Base-by-base conservation (phyloP, 169 alveolate species). In the Plasmodium yoelii region DNA sequence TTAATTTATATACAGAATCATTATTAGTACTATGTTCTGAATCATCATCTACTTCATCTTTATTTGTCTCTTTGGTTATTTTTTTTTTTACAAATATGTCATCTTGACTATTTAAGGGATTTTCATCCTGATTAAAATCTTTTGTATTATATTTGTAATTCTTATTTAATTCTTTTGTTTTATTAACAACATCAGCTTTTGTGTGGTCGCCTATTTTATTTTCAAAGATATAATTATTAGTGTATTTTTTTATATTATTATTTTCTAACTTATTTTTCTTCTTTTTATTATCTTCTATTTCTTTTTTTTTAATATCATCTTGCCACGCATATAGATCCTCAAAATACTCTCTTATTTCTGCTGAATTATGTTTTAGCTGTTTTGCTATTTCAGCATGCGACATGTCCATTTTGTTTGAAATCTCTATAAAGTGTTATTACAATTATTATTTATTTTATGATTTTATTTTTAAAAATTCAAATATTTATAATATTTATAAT, bases 271-370 rank as follows among this genome's bases (percentile, higher is more conserved):
- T 49, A 18, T 64, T 64, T 60, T 60, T 60, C 19, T 18, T 60
- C 42, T 60, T 13, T 60, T 60, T 10, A 12, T n/a, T 60, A 22
- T 13, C 42, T 24, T 59, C 39, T 5, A 15, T 56, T 63, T 55
- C 80, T 19, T 82, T 72, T 46, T 67, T 64, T 26, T 57, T 39
- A 18, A 86, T 61, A 15, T 70, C 72, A 63, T 42, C 71, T 86
- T 86, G 91, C 91, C 91, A 86, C 24, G 5, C 49, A 19, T 86
- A 86, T n/a, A 86, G 75, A 39, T 86, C 91, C 49, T 86, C 91
- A 42, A 86, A 86, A 63, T 86, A 86, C 12, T 86, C 75, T 63
- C 61, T 63, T 63, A 86, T 69, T 44, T 86, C 91, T 26, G 28
- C 57, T n/a, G 91, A 86, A 61, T 86, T 86, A 47, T 86, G 63